Base-by-base conservation (phyloP, 148 eudicot species). In the Silene conica region DNA sequence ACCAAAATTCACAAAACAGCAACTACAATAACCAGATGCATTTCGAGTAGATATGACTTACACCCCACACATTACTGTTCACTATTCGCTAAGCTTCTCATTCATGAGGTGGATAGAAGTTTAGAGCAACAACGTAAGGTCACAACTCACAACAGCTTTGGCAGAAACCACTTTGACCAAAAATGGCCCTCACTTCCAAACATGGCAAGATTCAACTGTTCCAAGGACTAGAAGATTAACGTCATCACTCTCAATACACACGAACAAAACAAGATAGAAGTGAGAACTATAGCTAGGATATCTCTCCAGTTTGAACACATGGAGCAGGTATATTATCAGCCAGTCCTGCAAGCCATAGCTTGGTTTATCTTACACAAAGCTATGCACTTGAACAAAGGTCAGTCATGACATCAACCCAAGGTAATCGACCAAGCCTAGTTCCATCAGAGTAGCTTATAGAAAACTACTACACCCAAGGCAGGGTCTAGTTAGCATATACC, bases 201-300 rank as follows among this genome's bases (percentile, higher is more conserved):
- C 55, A 50, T 34, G 69, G 26, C 58, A 18, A 67, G 20, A 43
- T 48, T 69, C 77, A 74, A 50, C 46, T 65, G n/a, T 14, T 41
- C 2, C 16, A 62, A 34, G 48, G 31, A 46, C 67, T 55, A 72
- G 13, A 72, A 14, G 6, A 34, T 19, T 23, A 38, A 9, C 25
- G 19, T 19, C 41, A 4, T 16, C 48, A 54, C 72, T 69, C 72
- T 52, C 41, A 54, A 64, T 13, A 9, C 38, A 57, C n/a, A 26
- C 23, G 14, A 34, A 45, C 74, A 22, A 69, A 38, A 74, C 57
- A 68, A 21, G 54, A 34, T 68, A 31, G 45, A 54, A 45, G 69
- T 46, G 57, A 20, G 57, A 68, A 56, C 43, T 26, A 46, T 31
- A 19, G 55, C 54, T 45, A 55, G 61, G 61, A 66, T 12, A 58